phyloP scores from a whole-genome alignment of 257 asterid species.

The Petrea volubilis region DNA sequence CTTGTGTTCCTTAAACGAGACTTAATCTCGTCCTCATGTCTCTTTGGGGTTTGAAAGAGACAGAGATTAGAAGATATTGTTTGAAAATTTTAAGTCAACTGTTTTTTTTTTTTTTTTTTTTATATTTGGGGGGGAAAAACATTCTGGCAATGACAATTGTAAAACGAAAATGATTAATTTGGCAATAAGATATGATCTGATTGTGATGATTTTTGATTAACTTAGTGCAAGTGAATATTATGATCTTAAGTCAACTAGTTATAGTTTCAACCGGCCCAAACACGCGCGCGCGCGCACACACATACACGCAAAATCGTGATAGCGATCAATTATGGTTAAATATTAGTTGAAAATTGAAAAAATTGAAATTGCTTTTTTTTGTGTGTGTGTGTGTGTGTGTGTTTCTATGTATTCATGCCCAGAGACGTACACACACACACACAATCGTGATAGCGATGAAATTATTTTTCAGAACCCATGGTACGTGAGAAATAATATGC shows the following conservation, averaged over 20 bases:
- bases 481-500: background rate
- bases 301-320: no score
- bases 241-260: background rate
- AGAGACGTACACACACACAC: no score
- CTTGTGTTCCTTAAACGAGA: background rate
- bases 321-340: no score
- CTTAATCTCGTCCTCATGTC: conserved; percentile 16
- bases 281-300: no score
- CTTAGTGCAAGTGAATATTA: background rate
- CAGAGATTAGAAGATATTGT: background rate
- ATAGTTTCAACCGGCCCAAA: no score
- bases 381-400: no score
- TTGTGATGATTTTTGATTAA: conserved; percentile 9
- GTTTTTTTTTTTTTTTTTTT: background rate
- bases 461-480: no score
- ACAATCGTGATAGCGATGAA: no score
- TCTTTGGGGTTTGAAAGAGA: conserved; percentile 11
- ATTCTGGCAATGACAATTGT: conserved; percentile 8
- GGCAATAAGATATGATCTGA: background rate
- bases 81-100: conserved; percentile 24
- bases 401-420: no score
- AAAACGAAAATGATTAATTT: background rate
- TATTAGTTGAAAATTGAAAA: no score
- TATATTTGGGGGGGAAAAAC: no score
- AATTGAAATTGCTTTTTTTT: no score